Conservation (phyloP, 2,329 filamentous ascomycete genomes). For the Fusarium avenaceum region DNA sequence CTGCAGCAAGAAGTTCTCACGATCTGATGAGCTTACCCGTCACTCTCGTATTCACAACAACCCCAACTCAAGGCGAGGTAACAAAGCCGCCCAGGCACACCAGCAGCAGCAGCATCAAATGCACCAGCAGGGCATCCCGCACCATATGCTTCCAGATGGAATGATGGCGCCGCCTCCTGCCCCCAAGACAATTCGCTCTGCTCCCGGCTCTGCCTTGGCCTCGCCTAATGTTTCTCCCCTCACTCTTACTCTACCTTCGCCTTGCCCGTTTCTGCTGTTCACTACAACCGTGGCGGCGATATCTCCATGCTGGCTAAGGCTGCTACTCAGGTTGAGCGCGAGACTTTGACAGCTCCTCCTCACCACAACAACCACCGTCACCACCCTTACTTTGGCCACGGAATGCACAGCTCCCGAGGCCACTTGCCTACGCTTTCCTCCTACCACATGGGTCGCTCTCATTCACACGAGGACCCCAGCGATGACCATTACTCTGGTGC, state of each 20-base stretch:
- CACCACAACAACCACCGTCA: conserved; percentile 62
- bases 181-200: conserved; percentile 87
- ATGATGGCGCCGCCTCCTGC: conserved; percentile 84
- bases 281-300: conserved; percentile 65
- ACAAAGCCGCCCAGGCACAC: conserved; percentile 74
- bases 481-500: conserved; percentile 81
- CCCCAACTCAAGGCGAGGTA: conserved; percentile 93
- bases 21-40: conserved; percentile 94
- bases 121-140: conserved; percentile 57
- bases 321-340: conserved; percentile 73
- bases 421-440: conserved; percentile 82
- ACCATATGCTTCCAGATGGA: conserved; percentile 65
- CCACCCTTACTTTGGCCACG: conserved; percentile 67
- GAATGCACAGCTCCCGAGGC: conserved; percentile 64
- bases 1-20: conserved; percentile 96
- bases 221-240: conserved; percentile 98
- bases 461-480: conserved; percentile 81
- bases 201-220: conserved; percentile 84
- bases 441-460: conserved; percentile 95
- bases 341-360: conserved; percentile 59
- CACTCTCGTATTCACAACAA: conserved; percentile 99
- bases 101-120: conserved; percentile 55
- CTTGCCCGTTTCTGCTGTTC: conserved; percentile 63
- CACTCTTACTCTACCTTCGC: conserved; percentile 85
- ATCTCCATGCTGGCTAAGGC: conserved; percentile 73